Evolutionary conservation across 1,139 yeast species (phyloP), one percentile per base, ranked within the genome.

Genomic region (Geotrichum cucujoidarum): DNA sequence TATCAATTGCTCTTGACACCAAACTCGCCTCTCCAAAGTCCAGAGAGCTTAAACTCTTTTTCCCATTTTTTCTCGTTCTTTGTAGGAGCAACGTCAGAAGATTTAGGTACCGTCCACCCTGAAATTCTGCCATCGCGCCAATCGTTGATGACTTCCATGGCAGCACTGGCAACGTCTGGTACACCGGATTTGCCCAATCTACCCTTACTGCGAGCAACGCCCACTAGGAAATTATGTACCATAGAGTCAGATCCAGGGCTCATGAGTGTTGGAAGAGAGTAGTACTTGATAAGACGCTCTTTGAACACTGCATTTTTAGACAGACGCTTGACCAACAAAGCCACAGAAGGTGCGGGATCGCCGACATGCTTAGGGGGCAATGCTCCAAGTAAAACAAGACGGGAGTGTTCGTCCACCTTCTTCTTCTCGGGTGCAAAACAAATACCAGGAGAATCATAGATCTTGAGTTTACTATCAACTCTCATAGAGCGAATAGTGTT

Each of bases 71-170:
- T 21, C 29, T 36, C 29, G n/a, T 32, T 25, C 35, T 44, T 56
- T 17, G n/a, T 17, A 14, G 20, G 3, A 18, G 40, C 42, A 13
- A 36, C 37, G 11, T 62, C 51, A 34, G 64, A 56, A 32, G 58
- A 55, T 57, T 83, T 86, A 42, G 97, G 95, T 58, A 81, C 68
- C 2, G 89, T 81, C 96, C 97, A 92, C 40, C 97, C 96, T 50
- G 82, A 69, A 58, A 92, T 79, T 64, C 95, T 80, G 51, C 98
- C 98, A 68, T 90, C 97, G 69, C 97, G 82, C 97, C 97, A 92
- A 69, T 92, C 99, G 58, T 80, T 87, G 61, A 94, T 74, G 3
- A 92, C 85, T 31, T 86, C 75, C 59, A 77, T 67, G 35, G 95
- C 96, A 13, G 98, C 95, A 56, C 94, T 76, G 50, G 81, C 83